Percentiles rank a stretch among this genome's conserved stretches.
phyloP scores from a whole-genome alignment of 2,329 filamentous ascomycete genomes.

The Cytospora schulzeri region DNA sequence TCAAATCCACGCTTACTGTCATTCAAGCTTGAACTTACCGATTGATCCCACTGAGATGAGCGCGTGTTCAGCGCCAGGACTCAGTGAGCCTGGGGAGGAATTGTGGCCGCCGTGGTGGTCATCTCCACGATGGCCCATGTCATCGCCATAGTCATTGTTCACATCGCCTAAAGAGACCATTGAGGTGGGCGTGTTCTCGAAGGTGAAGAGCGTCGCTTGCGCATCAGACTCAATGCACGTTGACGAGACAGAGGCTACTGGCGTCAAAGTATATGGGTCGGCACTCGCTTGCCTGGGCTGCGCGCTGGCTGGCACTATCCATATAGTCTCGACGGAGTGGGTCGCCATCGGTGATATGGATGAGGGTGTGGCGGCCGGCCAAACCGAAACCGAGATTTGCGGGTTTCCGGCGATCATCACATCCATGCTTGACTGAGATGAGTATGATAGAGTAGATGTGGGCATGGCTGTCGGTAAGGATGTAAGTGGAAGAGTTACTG shows the following conservation, averaged over 20 bases:
- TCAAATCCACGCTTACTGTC: background rate
- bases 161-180: conserved; percentile 22
- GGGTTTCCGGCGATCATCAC: conserved; percentile 9
- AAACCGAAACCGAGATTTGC: background rate
- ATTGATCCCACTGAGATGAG: conserved; percentile 41
- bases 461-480: conserved; percentile 3
- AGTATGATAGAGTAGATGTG: conserved; percentile 8
- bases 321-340: background rate
- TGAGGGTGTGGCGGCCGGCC: conserved; percentile 22
- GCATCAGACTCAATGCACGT: conserved; percentile 2
- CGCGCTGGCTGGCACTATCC: conserved; percentile 8
- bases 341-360: conserved; percentile 28
- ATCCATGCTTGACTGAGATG: background rate
- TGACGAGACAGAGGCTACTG: conserved; percentile 5
- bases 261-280: conserved; percentile 10
- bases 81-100: conserved; percentile 24
- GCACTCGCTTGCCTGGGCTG: conserved; percentile 19
- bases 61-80: conserved; percentile 35
- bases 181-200: conserved; percentile 17
- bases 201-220: conserved; percentile 14
- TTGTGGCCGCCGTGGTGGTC: background rate
- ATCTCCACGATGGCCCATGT: background rate
- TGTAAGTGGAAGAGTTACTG: background rate
- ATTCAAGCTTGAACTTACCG: conserved; percentile 31
- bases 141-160: conserved; percentile 12